Evolutionary conservation across 306 rosid species (phyloP).

Genomic region (Echinosophora koreensis): DNA sequence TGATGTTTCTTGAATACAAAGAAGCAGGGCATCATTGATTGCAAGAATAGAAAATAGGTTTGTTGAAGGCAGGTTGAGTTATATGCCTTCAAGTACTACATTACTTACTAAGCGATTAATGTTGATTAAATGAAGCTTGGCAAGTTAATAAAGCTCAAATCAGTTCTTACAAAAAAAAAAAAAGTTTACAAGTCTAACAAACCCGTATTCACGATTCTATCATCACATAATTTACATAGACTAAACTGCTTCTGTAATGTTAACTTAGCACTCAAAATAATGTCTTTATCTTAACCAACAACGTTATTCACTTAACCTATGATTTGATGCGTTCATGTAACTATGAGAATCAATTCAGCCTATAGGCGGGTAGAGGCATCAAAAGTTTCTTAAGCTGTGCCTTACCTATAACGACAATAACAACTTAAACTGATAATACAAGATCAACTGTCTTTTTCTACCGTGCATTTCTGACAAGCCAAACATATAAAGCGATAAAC

Average conservation of each 20-base stretch:
- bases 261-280: conserved; percentile 9
- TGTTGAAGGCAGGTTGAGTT: conserved; percentile 52
- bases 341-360: conserved; percentile 20
- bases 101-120: conserved; percentile 44
- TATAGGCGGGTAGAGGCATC: conserved; percentile 18
- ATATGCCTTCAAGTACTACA: conserved; percentile 15
- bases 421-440: conserved; percentile 19
- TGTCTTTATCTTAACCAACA: conserved; percentile 32
- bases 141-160: conserved; percentile 34
- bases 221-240: not conserved
- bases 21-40: conserved; percentile 68
- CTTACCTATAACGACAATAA: conserved; percentile 26
- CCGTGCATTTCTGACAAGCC: not conserved
- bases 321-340: conserved; percentile 14
- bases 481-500: too few relatives aligned
- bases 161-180: not conserved
- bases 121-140: conserved; percentile 42
- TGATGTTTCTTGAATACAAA: conserved; percentile 64
- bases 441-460: conserved; percentile 29
- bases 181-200: conserved; percentile 14
- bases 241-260: conserved; percentile 17
- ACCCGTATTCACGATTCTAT: not conserved
- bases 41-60: conserved; percentile 51
- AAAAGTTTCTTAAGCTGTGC: conserved; percentile 28
- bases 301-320: conserved; percentile 27